Percentiles rank a stretch among this genome's conserved stretches.
Conservation (phyloP, 352 stramenopile genomes). For the Phytophthora citrophthora region DNA sequence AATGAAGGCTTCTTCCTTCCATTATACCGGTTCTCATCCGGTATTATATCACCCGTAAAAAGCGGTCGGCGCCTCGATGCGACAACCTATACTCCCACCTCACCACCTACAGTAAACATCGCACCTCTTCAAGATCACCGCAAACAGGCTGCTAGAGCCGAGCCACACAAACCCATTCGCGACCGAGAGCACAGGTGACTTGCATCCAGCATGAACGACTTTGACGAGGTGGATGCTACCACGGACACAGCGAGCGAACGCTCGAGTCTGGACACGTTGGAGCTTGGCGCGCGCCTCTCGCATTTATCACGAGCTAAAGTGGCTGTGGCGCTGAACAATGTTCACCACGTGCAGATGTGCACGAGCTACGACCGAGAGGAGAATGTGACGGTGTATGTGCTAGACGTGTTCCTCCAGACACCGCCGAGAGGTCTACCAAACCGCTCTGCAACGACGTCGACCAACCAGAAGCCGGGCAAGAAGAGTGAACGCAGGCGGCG, state of each 20-base stretch:
- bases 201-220: neutral
- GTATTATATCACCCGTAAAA: slow-evolving; percentile 18
- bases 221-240: slow-evolving; percentile 18
- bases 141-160: neutral
- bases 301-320: slow-evolving; percentile 38
- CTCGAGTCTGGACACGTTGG: slow-evolving; percentile 27
- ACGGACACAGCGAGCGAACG: slow-evolving; percentile 27
- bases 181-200: neutral
- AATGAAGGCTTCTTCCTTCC: neutral
- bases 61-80: slow-evolving; percentile 1
- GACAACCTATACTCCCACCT: slow-evolving; percentile 22
- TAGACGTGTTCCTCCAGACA: slow-evolving; percentile 54
- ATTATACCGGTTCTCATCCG: slow-evolving; percentile 3
- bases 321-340: slow-evolving; percentile 64
- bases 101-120: slow-evolving; percentile 22
- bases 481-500: slow-evolving; percentile 23
- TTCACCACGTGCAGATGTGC: slow-evolving; percentile 57
- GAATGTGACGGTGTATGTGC: slow-evolving; percentile 50
- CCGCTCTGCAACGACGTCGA: neutral
- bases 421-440: slow-evolving; percentile 51
- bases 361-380: slow-evolving; percentile 37
- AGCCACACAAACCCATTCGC: slow-evolving; percentile 14
- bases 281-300: slow-evolving; percentile 26
- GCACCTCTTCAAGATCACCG: slow-evolving; percentile 26
- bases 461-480: slow-evolving; percentile 12